These are phyloP conservation scores for Aegilops longissima DNA, from an alignment of 176 grass and related monocot genomes.

Conservation along the genomic window DNA sequence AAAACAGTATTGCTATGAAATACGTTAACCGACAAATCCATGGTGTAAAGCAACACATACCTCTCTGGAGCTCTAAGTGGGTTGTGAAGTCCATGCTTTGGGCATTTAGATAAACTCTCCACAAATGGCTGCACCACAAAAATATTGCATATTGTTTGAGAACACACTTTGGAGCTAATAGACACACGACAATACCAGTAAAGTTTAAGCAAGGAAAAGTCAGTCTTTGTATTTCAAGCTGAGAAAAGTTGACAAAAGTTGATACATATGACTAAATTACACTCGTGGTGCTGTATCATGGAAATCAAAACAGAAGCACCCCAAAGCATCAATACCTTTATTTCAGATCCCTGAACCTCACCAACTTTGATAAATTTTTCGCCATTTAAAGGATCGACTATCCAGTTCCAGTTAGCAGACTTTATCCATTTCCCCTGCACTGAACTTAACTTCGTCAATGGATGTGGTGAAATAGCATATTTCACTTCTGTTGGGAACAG, in stretches of 20 bases:
- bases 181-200: background rate
- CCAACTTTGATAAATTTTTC: constrained; percentile 83
- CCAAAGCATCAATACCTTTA: constrained; percentile 49
- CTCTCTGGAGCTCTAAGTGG: constrained; percentile 88
- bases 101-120: constrained; percentile 79
- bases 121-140: constrained; percentile 64
- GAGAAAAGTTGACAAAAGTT: background rate
- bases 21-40: too few species aligned
- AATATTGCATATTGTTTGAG: background rate
- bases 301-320: background rate
- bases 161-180: background rate
- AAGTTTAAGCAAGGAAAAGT: background rate
- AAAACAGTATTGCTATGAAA: background rate
- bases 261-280: background rate
- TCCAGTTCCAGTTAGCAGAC: constrained; percentile 64
- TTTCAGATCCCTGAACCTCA: constrained; percentile 75
- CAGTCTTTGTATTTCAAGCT: background rate
- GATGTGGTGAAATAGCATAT: background rate
- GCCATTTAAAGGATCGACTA: constrained; percentile 89
- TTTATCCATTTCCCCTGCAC: constrained; percentile 83
- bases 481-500: background rate
- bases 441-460: constrained; percentile 37
- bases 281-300: background rate
- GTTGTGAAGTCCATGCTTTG: constrained; percentile 96
- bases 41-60: constrained; percentile 18